phyloP scores from a whole-genome alignment of 2,329 filamentous ascomycete species.

The Cladosporium colombiae region DNA sequence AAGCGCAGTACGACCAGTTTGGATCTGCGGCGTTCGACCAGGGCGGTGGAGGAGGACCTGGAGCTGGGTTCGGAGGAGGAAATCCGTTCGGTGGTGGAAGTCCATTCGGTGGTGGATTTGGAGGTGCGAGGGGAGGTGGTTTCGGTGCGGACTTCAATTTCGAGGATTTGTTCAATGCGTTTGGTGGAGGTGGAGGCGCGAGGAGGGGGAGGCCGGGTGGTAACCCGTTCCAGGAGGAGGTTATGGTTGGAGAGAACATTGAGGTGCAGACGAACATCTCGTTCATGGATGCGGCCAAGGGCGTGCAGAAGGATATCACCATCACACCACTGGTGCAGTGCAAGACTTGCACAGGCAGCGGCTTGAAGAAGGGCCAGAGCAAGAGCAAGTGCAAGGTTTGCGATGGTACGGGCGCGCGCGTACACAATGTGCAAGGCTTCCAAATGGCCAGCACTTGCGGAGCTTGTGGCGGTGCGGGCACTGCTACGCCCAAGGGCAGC shows the following conservation, averaged over 20 bases:
- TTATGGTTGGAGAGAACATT: constrained; percentile 92
- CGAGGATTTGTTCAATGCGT: constrained; percentile 91
- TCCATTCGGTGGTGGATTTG: constrained; percentile 49
- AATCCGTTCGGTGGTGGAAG: constrained; percentile 65
- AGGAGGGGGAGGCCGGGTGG: constrained; percentile 51
- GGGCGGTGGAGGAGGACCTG: constrained; percentile 62
- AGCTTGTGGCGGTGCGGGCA: constrained; percentile 76
- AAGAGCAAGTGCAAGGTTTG: constrained; percentile 75
- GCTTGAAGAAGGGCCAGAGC: constrained; percentile 78
- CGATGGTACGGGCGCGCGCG: constrained; percentile 79
- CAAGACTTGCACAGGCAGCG: constrained; percentile 78
- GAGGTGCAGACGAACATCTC: constrained; percentile 91
- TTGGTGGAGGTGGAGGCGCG: constrained; percentile 62
- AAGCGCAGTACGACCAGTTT: constrained; percentile 86
- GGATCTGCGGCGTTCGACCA: constrained; percentile 75
- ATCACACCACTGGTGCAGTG: constrained; percentile 82
- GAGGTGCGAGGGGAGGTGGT: constrained; percentile 51
- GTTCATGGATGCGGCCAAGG: constrained; percentile 95
- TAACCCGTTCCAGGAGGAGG: constrained; percentile 74
- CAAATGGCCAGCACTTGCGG: constrained; percentile 92
- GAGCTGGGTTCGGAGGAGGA: constrained; percentile 60
- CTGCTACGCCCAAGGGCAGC: constrained; percentile 72
- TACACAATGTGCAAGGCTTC: constrained; percentile 90
- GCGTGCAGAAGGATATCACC: constrained; percentile 80
- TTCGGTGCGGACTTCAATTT: constrained; percentile 89